These are phyloP conservation scores for Tricholomella constricta DNA, from an alignment of 768 basidiomycete genomes.

Conservation along the genomic window DNA sequence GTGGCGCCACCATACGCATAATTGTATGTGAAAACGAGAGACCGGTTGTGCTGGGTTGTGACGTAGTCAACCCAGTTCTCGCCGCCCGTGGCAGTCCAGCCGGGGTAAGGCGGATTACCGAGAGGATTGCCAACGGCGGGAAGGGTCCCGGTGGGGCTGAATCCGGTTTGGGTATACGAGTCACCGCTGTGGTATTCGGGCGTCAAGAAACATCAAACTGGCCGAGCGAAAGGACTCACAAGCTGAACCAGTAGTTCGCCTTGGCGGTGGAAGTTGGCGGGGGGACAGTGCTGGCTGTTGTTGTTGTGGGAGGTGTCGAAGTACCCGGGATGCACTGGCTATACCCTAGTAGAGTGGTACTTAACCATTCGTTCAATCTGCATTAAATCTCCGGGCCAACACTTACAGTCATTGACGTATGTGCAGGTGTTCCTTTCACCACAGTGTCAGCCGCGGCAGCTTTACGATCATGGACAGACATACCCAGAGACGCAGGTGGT, in stretches of 20 bases:
- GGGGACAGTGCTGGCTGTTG: conserved; percentile 6
- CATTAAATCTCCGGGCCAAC: background rate
- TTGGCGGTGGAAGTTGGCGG: conserved; percentile 19
- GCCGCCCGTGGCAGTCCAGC: conserved; percentile 54
- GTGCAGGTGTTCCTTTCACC: conserved; percentile 23
- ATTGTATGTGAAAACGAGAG: conserved; percentile 60
- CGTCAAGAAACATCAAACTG: background rate
- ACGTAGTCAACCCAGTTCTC: conserved; percentile 62
- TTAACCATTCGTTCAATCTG: background rate
- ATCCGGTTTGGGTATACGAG: conserved; percentile 62
- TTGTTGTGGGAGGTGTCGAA: conserved; percentile 18
- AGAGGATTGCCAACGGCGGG: conserved; percentile 50
- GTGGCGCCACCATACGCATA: conserved; percentile 70
- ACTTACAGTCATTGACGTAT: conserved; percentile 30
- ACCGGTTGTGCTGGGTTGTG: conserved; percentile 54
- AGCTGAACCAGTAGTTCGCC: conserved; percentile 59
- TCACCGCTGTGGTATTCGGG: conserved; percentile 44
- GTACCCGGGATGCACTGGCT: conserved; percentile 40
- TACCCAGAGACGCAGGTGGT: conserved; percentile 45
- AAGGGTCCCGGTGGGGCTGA: conserved; percentile 39
- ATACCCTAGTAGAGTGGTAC: conserved; percentile 32
- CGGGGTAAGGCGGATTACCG: conserved; percentile 57
- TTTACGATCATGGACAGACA: background rate
- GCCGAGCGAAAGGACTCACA: conserved; percentile 35
- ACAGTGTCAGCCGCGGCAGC: background rate